Conservation (phyloP, 352 stramenopile genomes). For the Bremia lactucae region DNA sequence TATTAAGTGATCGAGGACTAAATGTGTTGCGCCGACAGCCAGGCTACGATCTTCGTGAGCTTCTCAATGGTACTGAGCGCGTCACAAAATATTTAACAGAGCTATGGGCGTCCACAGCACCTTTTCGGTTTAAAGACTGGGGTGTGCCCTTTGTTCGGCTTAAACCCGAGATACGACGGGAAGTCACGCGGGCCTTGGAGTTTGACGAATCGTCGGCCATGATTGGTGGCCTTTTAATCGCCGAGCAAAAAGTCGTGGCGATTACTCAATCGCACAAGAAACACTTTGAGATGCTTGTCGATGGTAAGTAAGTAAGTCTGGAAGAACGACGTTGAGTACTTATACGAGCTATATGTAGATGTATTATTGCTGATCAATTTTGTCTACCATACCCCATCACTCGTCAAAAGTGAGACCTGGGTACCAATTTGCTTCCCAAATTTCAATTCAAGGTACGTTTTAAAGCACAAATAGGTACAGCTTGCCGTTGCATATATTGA, state of each 20-base stretch:
- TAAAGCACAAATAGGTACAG: neutral
- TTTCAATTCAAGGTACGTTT: conserved; percentile 30
- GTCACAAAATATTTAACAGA: conserved; percentile 33
- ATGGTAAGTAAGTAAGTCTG: conserved; percentile 33
- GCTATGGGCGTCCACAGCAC: conserved; percentile 28
- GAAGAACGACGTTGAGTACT: neutral
- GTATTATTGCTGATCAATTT: conserved; percentile 59
- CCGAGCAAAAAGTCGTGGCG: conserved; percentile 37
- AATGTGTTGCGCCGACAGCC: conserved; percentile 48
- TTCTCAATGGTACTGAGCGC: conserved; percentile 49
- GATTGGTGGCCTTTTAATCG: conserved; percentile 51
- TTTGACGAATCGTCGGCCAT: conserved; percentile 26
- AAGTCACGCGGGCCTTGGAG: conserved; percentile 40
- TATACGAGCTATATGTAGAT: conserved; percentile 21
- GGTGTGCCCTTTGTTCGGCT: conserved; percentile 46
- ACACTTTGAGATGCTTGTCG: conserved; percentile 52
- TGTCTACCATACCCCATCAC: conserved; percentile 55
- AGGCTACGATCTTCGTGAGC: conserved; percentile 60
- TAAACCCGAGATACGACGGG: conserved; percentile 22
- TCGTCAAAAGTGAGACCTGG: conserved; percentile 57
- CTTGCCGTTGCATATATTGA: neutral
- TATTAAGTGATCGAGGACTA: conserved; percentile 47
- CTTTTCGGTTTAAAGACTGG: conserved; percentile 31
- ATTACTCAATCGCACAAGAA: conserved; percentile 45
- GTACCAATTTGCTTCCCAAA: conserved; percentile 53